A percentile compares a stretch with the other conserved stretches of the same genome.
phyloP scores from a whole-genome alignment of 2,329 filamentous ascomycete species.

The Simplicillium sp. region DNA sequence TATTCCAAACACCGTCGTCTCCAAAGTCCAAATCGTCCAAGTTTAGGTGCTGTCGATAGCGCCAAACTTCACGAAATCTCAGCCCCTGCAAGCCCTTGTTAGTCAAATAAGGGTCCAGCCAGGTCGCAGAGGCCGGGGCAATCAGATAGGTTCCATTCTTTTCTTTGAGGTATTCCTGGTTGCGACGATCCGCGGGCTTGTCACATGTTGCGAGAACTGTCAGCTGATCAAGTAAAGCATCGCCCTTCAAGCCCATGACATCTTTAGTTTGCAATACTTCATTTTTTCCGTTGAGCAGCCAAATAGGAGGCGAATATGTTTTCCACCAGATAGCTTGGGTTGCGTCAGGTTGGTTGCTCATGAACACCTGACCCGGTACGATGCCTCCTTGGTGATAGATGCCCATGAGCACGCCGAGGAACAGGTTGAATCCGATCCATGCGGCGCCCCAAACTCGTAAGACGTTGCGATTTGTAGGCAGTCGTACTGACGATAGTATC shows the following conservation, averaged over 20 bases:
- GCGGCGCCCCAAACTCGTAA: conserved; percentile 44
- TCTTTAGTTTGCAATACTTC: conserved; percentile 61
- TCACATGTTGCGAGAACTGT: conserved; percentile 53
- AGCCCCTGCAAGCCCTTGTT: conserved; percentile 52
- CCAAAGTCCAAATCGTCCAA: conserved; percentile 74
- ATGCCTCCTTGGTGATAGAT: conserved; percentile 74
- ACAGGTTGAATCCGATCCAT: conserved; percentile 63
- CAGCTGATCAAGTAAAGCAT: conserved; percentile 49
- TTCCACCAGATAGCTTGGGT: conserved; percentile 76
- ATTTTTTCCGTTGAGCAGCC: conserved; percentile 70
- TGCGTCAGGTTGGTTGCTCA: conserved; percentile 60
- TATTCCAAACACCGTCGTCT: conserved; percentile 66
- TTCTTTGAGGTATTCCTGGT: conserved; percentile 47
- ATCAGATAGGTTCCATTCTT: conserved; percentile 60
- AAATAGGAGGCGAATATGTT: conserved; percentile 73
- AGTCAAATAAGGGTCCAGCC: conserved; percentile 53
- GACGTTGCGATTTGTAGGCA: conserved; percentile 46
- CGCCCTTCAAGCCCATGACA: conserved; percentile 61
- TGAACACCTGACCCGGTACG: conserved; percentile 64
- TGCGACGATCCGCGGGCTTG: conserved; percentile 44
- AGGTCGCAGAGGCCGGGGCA: conserved; percentile 62
- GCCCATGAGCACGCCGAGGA: conserved; percentile 67
- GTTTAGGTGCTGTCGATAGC: conserved; percentile 58
- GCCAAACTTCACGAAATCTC: conserved; percentile 62
- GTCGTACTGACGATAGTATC: conserved; percentile 62